phyloP scores from a whole-genome alignment of 257 asterid species.

The Echites panduratus region DNA sequence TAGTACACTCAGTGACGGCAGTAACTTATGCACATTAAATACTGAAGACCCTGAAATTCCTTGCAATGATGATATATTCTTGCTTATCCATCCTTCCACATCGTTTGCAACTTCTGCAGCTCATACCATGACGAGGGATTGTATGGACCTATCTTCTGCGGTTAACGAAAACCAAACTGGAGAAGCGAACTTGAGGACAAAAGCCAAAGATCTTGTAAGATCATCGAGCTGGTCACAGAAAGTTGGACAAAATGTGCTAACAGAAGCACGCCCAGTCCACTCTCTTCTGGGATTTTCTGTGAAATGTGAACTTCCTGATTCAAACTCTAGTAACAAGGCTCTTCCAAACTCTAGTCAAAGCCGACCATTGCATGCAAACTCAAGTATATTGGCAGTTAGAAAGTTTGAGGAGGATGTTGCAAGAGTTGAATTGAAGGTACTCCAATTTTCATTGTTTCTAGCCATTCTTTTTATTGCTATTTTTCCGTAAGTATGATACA shows the following conservation, averaged over 20 bases:
- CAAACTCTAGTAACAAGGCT: conserved; percentile 33
- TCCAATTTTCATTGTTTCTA: not conserved
- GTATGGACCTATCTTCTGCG: conserved; percentile 32
- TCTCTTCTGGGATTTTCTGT: conserved; percentile 31
- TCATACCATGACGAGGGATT: conserved; percentile 31
- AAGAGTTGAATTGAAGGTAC: conserved; percentile 43
- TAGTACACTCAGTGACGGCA: conserved; percentile 41
- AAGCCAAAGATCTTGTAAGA: conserved; percentile 39
- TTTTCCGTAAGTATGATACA: not conserved
- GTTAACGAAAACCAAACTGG: conserved; percentile 35
- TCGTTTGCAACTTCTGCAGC: conserved; percentile 51
- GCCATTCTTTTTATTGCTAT: conserved; percentile 2
- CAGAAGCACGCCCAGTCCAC: conserved; percentile 26
- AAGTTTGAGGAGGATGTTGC: conserved; percentile 36
- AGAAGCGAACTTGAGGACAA: conserved; percentile 31
- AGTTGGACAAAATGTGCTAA: conserved; percentile 32
- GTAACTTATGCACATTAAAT: conserved; percentile 57
- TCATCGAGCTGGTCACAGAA: conserved; percentile 46
- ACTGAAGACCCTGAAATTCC: conserved; percentile 93
- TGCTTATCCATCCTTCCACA: conserved; percentile 84
- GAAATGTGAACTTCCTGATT: conserved; percentile 40
- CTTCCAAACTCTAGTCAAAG: conserved; percentile 32
- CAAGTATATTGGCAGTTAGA: conserved; percentile 29
- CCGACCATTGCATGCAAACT: conserved; percentile 33
- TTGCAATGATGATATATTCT: conserved; percentile 96